Base-by-base conservation (phyloP, 306 rosid genomes). In the Betula pendula region DNA sequence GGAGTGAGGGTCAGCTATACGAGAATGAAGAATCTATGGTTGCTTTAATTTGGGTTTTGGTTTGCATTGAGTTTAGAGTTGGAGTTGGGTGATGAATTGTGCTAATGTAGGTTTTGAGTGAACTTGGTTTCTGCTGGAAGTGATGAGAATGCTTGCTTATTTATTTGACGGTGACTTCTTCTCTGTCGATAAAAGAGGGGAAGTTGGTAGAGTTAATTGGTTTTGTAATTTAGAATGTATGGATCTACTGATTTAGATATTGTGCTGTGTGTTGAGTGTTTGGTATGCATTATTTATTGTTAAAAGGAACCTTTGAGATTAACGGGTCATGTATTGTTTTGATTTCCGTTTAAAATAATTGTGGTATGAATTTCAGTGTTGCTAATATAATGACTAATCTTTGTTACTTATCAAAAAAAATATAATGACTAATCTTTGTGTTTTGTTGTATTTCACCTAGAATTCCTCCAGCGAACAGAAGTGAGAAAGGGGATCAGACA, bases 391-490 rank as follows among this genome's bases (percentile, higher is more conserved):
- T 45, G 38, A 40, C 52, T 56, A 8, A 78, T 50, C 75, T 69
- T 48, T 3, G 11, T 42, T n/a, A n/a, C n/a, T n/a, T n/a, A n/a
- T n/a, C n/a, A n/a, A n/a, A n/a, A n/a, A n/a, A n/a, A 62, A 68
- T 40, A 29, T 42, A 11, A 70, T 45, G 38, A 40, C 52, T 56
- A 8, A 78, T 50, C 75, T 69, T 48, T 3, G 11, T 42, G 22
- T 75, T 75, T 66, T 38, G 43, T 12, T 79, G 58, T 72, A 22
- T 40, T 74, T 73, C 75, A 5, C 43, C 33, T 79, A 95, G 98
- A 84, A 86, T 89, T 80, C 87, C 94, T 35, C 89, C 88, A 67
- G 89, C 68, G 17, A 89, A 77, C 69, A 80, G 74, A 87, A 84
- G 42, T 83, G 93, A 87, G 33, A 87, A 86, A 76, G 90, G 83